Percentiles rank a stretch among this genome's conserved stretches.
Evolutionary conservation across 495 filamentous ascomycete genomes (phyloP).

Genomic region (Glarea lozoyensis): DNA sequence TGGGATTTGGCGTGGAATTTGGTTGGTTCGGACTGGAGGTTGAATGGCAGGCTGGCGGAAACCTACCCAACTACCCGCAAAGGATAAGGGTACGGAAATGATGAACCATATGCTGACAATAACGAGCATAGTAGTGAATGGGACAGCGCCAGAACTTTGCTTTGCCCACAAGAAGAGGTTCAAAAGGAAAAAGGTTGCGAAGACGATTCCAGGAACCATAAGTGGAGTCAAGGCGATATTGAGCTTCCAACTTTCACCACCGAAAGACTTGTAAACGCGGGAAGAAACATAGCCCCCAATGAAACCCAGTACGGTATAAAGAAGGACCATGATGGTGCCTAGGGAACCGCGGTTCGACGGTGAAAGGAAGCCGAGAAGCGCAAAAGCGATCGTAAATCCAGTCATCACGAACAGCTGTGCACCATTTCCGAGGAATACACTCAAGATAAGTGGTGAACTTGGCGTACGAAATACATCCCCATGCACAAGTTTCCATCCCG

Average conservation of each 20-base stretch:
- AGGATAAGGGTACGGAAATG: slow-evolving; percentile 84
- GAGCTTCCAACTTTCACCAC: slow-evolving; percentile 86
- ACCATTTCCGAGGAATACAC: slow-evolving; percentile 85
- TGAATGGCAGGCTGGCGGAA: slow-evolving; percentile 60
- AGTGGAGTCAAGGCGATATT: slow-evolving; percentile 85
- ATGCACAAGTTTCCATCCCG: slow-evolving; percentile 96
- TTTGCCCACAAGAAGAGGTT: slow-evolving; percentile 95
- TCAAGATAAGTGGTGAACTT: slow-evolving; percentile 69
- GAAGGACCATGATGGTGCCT: slow-evolving; percentile 80
- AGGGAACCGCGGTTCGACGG: slow-evolving; percentile 91
- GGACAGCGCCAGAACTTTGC: slow-evolving; percentile 82
- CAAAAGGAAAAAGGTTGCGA: slow-evolving; percentile 81
- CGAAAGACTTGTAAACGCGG: slow-evolving; percentile 84
- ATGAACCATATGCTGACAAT: slow-evolving; percentile 92
- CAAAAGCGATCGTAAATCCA: slow-evolving; percentile 87
- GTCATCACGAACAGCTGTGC: slow-evolving; percentile 97
- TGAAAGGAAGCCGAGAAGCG: slow-evolving; percentile 87
- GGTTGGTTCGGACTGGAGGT: slow-evolving; percentile 87
- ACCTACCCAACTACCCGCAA: slow-evolving; percentile 87
- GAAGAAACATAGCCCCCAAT: slow-evolving; percentile 88
- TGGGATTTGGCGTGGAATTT: slow-evolving; percentile 94
- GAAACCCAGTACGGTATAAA: slow-evolving; percentile 88
- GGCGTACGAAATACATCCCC: slow-evolving; percentile 95
- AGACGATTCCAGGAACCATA: slow-evolving; percentile 80
- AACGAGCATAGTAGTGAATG: slow-evolving; percentile 92